Evolutionary conservation across 1,139 yeast genomes (phyloP).

Genomic region (Zygoascus sp.): DNA sequence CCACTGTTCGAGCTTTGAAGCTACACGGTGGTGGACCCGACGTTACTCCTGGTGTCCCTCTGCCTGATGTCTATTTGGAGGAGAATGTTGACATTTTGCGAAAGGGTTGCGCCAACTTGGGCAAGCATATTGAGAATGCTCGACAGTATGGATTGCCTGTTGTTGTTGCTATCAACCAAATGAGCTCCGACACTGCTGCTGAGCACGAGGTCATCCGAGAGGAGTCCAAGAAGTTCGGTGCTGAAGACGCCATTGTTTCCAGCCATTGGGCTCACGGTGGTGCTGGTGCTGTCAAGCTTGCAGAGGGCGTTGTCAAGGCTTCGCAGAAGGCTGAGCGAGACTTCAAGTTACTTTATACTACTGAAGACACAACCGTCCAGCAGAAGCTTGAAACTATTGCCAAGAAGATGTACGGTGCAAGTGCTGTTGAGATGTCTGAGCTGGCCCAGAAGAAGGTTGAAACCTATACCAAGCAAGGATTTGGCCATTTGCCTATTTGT

Average conservation of each 20-base stretch:
- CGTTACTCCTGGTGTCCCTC: constrained; percentile 90
- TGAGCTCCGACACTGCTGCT: constrained; percentile 76
- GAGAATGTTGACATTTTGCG: constrained; percentile 83
- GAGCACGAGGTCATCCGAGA: constrained; percentile 83
- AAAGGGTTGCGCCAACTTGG: constrained; percentile 84
- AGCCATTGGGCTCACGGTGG: constrained; percentile 99
- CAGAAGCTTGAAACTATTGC: constrained; percentile 83
- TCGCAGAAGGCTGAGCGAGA: constrained; percentile 50
- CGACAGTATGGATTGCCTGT: constrained; percentile 86
- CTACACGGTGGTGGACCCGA: constrained; percentile 99
- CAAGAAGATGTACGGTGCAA: constrained; percentile 91
- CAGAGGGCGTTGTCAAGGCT: constrained; percentile 77
- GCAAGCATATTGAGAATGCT: constrained; percentile 87
- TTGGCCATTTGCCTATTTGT: constrained; percentile 88
- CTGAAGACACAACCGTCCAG: constrained; percentile 65
- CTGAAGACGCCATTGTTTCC: constrained; percentile 86
- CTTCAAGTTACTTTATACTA: constrained; percentile 70
- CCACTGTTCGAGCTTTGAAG: constrained; percentile 95
- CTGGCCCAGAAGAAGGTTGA: constrained; percentile 83
- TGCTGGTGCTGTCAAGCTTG: constrained; percentile 82
- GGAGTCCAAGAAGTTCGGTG: constrained; percentile 90
- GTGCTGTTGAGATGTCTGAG: constrained; percentile 77
- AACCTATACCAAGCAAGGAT: constrained; percentile 83
- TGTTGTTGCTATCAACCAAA: constrained; percentile 90
- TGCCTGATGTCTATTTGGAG: constrained; percentile 78